phyloP scores from a whole-genome alignment of 768 basidiomycete genomes.

The Bullera alba region DNA sequence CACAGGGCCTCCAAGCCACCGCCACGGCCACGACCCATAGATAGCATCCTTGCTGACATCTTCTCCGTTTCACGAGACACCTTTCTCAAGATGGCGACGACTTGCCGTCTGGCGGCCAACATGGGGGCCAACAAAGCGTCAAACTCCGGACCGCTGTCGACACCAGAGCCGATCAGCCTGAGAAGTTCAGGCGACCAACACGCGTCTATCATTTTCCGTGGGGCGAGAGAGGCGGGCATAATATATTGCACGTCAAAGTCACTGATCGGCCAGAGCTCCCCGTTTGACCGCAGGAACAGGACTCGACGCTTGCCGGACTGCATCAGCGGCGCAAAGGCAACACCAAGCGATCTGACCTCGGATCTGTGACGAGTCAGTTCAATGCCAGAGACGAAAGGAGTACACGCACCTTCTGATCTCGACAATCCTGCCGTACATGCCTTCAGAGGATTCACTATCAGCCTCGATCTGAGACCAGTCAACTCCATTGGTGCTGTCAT shows the following conservation, averaged over 20 bases:
- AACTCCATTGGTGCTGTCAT: neutral
- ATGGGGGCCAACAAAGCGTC: slow-evolving; percentile 29
- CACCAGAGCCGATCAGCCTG: slow-evolving; percentile 11
- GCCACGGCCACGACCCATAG: slow-evolving; percentile 20
- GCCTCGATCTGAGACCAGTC: neutral
- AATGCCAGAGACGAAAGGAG: neutral
- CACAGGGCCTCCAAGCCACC: slow-evolving; percentile 41
- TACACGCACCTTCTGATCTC: neutral
- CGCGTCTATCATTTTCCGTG: slow-evolving; percentile 8
- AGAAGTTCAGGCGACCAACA: slow-evolving; percentile 28
- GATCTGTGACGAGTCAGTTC: slow-evolving; percentile 10
- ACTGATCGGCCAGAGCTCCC: slow-evolving; percentile 36
- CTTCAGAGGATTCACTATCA: too few species aligned
- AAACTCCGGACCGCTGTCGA: slow-evolving; percentile 1
- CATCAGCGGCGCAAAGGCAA: slow-evolving; percentile 33
- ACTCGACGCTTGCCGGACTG: slow-evolving; percentile 21
- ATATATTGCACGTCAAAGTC: slow-evolving; percentile 41
- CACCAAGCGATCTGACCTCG: slow-evolving; percentile 16
- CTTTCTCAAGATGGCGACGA: slow-evolving; percentile 57
- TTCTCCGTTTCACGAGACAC: slow-evolving; percentile 53
- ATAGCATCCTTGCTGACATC: slow-evolving; percentile 40
- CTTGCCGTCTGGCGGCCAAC: slow-evolving; percentile 58
- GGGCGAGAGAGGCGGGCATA: slow-evolving; percentile 29
- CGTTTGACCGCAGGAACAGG: slow-evolving; percentile 29
- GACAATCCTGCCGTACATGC: neutral